Evolutionary conservation across 768 basidiomycete species (phyloP), one percentile per base, ranked within the genome.

Genomic region (Tylopilus cervinicoccineus): DNA sequence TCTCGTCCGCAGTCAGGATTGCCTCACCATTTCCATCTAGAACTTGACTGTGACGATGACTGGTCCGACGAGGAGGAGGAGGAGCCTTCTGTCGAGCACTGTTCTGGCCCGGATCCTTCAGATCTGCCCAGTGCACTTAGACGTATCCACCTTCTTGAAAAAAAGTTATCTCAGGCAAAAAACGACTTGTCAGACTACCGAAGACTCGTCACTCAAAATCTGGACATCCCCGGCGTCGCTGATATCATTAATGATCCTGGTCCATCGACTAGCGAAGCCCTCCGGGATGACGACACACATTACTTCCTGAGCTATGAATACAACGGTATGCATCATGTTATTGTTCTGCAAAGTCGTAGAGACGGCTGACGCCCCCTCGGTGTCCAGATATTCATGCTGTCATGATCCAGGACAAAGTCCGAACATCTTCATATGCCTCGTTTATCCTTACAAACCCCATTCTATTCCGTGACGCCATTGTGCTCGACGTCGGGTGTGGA

Each of bases 401-500:
- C 52, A 98, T 98, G 95, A 88, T 98, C 48, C 87, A 91, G 61
- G 95, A 98, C 64, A 86, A 86, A 73, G 89, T 94, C 40, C 80
- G 95, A 45, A 98, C 95, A 2, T 83, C 93, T 20, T 85, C 92
- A 1, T 98, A 98, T 65, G 92, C 91, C 11, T 78, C 86, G 17
- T 98, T 90, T 69, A 94, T 97, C 65, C 73, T 94, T 23, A 81
- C 79, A 6, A 93, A 86, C 63, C 86, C 92, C 1, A 63, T 74
- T 6, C 69, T 93, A 12, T 96, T 97, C 74, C 79, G 80, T 47
- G 88, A 84, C 54, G 88, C 91, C 16, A 68, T 86, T 42, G 95
- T 98, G 6, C 81, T 98, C 50, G 95, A 97, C 57, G 93, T 97
- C 20, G 95, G 95, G 6, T 98, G 95, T 58, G 95, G 95, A 1